Evolutionary conservation across 2,329 filamentous ascomycete species (phyloP), one percentile per base, ranked within the genome.

Genomic region (Alternaria ethzedia): DNA sequence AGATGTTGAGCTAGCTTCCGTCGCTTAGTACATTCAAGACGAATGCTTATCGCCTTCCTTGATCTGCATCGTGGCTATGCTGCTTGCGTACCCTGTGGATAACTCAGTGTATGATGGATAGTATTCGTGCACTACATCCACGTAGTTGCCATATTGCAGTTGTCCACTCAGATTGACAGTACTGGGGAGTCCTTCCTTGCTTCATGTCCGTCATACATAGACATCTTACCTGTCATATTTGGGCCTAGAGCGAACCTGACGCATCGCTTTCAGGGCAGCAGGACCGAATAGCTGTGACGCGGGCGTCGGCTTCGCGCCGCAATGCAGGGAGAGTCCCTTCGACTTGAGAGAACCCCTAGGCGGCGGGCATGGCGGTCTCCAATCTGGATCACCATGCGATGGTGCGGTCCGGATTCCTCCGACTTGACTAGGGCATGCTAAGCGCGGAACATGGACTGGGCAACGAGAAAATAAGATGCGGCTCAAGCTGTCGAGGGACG

Each of bases 381-480:
- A 50, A 59, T 59, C 43, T 59, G 55, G 55, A 62, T 47, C 41
- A 41, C 55, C 20, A 47, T 60, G 55, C 44, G 23, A 54, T 64
- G 63, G 49, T 59, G 61, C 61, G 67, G 63, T 45, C 67, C 63
- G 64, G 63, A 47, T 57, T 69, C 50, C 62, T 50, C 70, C 67
- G 64, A 68, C 41, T 59, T 51, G 59, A 67, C 59, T 60, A 66
- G 66, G 67, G 45, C 57, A 56, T 43, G 12, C 25, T 64, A 68
- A 44, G 44, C 13, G 62, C 70, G 70, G 67, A 66, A 71, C 65
- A 63, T 70, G 51, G 61, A 58, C 69, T 70, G 51, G 61, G 59
- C 69, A 63, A 49, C 49, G 25, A 65, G 59, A 57, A 55, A 71
- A 71, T 58, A 61, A 59, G 61, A 60, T 74, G 74, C 70, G 72